Percentiles rank a stretch among this genome's conserved stretches.
Conservation (phyloP, 495 filamentous ascomycete species). For the Thozetella sp. region DNA sequence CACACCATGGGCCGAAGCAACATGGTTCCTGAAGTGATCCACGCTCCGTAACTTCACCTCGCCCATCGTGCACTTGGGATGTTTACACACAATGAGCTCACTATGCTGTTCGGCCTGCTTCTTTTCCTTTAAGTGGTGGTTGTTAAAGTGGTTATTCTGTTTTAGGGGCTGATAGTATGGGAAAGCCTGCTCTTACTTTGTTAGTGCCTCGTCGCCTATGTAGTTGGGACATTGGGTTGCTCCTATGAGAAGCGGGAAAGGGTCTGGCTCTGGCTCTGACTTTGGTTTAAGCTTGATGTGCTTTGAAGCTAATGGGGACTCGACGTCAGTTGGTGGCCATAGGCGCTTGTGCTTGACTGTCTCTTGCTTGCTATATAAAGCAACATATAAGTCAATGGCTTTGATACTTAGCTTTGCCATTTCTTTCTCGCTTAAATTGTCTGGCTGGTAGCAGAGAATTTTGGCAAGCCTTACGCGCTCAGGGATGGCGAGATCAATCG, state of each 20-base stretch:
- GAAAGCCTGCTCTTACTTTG: neutral
- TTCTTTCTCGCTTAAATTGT: neutral
- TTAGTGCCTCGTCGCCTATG: neutral
- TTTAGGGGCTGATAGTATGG: neutral
- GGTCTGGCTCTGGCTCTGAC: neutral
- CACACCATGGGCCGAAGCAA: constrained; percentile 14
- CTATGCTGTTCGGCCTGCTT: neutral
- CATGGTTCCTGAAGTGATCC: constrained; percentile 25
- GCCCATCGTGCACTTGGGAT: neutral
- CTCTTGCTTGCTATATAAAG: neutral
- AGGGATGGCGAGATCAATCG: neutral
- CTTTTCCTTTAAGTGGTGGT: neutral
- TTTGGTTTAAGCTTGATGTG: neutral
- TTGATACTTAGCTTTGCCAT: neutral
- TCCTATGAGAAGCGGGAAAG: neutral
- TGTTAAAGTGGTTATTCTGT: neutral
- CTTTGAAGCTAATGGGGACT: neutral
- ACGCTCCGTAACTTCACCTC: constrained; percentile 8
- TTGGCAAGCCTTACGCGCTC: constrained; percentile 1
- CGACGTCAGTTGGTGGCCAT: neutral
- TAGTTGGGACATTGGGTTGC: neutral
- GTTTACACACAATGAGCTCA: neutral
- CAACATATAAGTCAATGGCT: neutral
- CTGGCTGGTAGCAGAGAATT: constrained; percentile 1
- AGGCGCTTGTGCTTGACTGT: neutral